Base-by-base conservation (phyloP, 75 land plant genomes). In the Isoetes taiwanensis region DNA sequence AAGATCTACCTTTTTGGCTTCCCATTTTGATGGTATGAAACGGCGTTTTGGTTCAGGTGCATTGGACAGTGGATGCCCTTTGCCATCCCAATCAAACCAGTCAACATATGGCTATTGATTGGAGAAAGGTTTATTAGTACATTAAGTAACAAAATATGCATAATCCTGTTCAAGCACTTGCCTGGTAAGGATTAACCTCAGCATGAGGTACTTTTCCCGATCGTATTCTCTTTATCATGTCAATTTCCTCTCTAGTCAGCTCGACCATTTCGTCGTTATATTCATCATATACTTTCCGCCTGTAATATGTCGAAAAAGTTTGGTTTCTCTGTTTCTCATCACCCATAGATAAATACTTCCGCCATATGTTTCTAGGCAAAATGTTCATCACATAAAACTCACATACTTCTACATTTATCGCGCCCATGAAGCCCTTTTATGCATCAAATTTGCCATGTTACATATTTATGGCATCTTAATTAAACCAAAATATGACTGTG, bases 41-140 rank as follows among this genome's bases (percentile, higher is more conserved):
- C 98, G 74, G 35, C 98, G 71, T 68, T 93, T 93, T 30, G 98
- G 98, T 64, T 93, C 98, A 26, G 98, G 98, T 1, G 98, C 98
- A 88, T 73, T 84, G 14, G 98, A 93, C 1, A 93, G 62, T 17
- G 98, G 96, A 54, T 79, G 84, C 28, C 67, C 78, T 28, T 80
- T 80, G 52, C 72, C 88, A 31, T 93, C 90, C 72, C 77, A 87
- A 31, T 73, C 72, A 63, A 93, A 93, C 90, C 85, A 93, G 64
- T 93, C 98, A 38, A 88, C 79, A 76, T 87, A 93, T 55, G 83
- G 83, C 98, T 93, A n/a, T n/a, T n/a, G n/a, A n/a, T n/a, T n/a
- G n/a, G n/a, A n/a, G n/a, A n/a, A n/a, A n/a, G n/a, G n/a, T n/a
- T n/a, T n/a, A n/a, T n/a, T n/a, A n/a, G n/a, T n/a, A n/a, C n/a